Base-by-base conservation (phyloP, 805 yeast species). In the Barnettozyma sp. region DNA sequence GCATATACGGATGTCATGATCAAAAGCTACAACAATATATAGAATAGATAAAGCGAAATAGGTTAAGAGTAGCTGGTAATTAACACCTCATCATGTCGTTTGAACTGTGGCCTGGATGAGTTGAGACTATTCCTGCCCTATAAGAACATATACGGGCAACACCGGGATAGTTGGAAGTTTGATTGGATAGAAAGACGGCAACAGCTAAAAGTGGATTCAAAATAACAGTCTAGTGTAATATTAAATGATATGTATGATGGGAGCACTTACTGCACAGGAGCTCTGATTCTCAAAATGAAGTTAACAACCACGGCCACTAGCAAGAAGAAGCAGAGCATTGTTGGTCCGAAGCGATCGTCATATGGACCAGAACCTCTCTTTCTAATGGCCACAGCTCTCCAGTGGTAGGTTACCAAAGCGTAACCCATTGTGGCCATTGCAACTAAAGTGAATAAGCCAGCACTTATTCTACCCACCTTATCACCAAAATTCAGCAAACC, bases 381-480 rank as follows among this genome's bases (percentile, higher is more conserved):
- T 62, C 99, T 80, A 49, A 92, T 92, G 41, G 98, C 98, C 57
- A 88, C 86, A 2, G 98, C 98, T 69, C 99, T 84, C 98, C 98
- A 94, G 63, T 92, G 99, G 61, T 92, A 92, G 10, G 97, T 92
- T 32, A 86, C 73, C 43, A 92, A 71, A 2, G 99, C 98, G 54
- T 92, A 92, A 3, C 81, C 72, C 99, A 92, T 92, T 17, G 98
- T 90, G 45, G 84, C 86, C 97, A 92, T 90, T 44, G 98, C 95
- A 38, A 92, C 88, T 42, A 90, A 69, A 4, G 98, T 94, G 70
- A 92, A 92, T 38, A 92, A 68, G 5, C 90, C 92, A 30, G 99
- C 97, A 48, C 92, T 78, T 40, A 92, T 77, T 54, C 94, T 75
- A 43, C 97, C 97, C 29, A 90, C 75, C 42, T 75, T 73, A 64